A percentile compares a stretch with the other conserved stretches of the same genome.
Evolutionary conservation across 2,329 filamentous ascomycete genomes (phyloP).

Genomic region (Leptosphaerulina australis): DNA sequence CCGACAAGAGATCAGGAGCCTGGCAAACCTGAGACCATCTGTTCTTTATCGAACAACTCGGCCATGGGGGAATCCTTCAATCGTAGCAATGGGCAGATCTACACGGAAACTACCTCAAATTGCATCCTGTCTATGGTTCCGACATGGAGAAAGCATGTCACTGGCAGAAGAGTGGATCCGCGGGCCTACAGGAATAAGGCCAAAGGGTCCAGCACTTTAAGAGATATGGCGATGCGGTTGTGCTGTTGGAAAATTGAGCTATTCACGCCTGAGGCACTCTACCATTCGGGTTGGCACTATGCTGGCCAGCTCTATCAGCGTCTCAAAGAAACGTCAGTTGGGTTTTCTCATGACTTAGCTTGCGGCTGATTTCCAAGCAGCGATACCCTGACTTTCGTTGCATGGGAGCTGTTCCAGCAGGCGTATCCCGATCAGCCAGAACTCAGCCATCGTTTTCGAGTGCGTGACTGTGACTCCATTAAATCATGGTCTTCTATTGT

Average conservation of each 20-base stretch:
- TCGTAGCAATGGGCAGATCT: conserved; percentile 6
- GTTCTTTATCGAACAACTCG: background rate
- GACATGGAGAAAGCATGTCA: background rate
- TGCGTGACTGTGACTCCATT: background rate
- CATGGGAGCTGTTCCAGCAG: conserved; percentile 4
- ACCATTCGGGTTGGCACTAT: background rate
- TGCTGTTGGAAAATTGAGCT: conserved; percentile 3
- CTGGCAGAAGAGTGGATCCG: background rate
- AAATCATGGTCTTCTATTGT: background rate
- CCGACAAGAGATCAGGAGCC: background rate
- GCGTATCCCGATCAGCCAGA: background rate
- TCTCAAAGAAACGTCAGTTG: conserved; percentile 1
- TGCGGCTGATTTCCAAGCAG: background rate
- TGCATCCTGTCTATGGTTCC: background rate
- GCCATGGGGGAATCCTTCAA: conserved; percentile 5
- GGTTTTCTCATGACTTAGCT: too few species aligned
- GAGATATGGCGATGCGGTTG: conserved; percentile 1
- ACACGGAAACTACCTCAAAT: background rate
- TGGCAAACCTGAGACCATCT: too few species aligned
- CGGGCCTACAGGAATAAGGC: background rate
- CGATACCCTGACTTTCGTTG: conserved; percentile 2
- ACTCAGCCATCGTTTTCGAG: background rate
- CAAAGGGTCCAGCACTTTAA: background rate
- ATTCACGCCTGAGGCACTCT: conserved; percentile 4
- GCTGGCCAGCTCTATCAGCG: background rate